Conservation (phyloP, 2,329 filamentous ascomycete genomes). For the Neonectria magnoliae region DNA sequence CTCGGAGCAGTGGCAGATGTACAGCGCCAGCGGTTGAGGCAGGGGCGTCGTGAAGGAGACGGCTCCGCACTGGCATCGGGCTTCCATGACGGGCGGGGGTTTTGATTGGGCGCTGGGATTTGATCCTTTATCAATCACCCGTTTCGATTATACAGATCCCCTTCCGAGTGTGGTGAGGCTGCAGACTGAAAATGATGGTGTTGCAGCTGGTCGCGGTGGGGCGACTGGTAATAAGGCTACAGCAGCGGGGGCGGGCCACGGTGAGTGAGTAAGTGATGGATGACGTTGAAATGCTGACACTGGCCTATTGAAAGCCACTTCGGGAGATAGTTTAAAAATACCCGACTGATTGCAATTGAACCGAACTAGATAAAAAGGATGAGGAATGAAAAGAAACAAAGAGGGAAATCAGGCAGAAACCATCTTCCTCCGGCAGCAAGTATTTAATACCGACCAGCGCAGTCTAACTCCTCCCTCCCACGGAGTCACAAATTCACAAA, state of each 20-base stretch:
- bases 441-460: constrained; percentile 3
- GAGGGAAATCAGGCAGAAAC: constrained; percentile 9
- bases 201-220: not conserved
- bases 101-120: not conserved
- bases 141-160: not conserved
- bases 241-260: not conserved
- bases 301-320: constrained; percentile 8
- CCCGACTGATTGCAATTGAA: not conserved
- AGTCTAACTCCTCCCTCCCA: not conserved
- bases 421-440: not conserved
- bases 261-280: constrained; percentile 2
- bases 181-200: not conserved
- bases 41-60: constrained; percentile 71
- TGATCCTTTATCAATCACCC: not conserved
- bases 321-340: not conserved
- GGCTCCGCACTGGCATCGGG: constrained; percentile 71
- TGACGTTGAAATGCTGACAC: constrained; percentile 22
- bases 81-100: constrained; percentile 58
- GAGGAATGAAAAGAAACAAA: not conserved
- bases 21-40: constrained; percentile 69
- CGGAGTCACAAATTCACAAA: not conserved
- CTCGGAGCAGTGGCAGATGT: constrained; percentile 76
- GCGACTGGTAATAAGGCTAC: not conserved
- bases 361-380: not conserved
- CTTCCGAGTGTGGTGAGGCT: not conserved